Evolutionary conservation across 164 flowering plant species (phyloP), one percentile per base, ranked within the genome.

Genomic region (Magnolia sinica): DNA sequence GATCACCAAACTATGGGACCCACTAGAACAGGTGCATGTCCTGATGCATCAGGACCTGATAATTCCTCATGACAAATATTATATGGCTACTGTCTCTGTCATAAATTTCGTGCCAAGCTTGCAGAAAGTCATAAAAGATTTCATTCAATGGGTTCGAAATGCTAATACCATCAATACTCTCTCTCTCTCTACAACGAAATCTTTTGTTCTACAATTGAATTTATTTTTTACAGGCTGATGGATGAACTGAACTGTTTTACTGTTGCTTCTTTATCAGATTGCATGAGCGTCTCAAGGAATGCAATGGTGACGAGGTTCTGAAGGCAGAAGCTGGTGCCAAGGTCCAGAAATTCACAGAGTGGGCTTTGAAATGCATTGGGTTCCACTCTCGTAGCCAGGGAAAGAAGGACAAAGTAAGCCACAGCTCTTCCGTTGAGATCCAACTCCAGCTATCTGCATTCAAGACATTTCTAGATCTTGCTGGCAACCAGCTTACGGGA

Each of bases 261-360:
- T 74, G 19, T 69, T 71, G 18, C 18, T 23, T 23, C 16, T 27
- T 68, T 64, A 58, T 58, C 85, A 94, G 98, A 91, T 85, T 94
- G 87, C 95, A 87, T 51, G 97, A 94, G 83, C 91, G 98, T 74
- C 92, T 94, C 68, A 92, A 91, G 74, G 98, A 92, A 81, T 94
- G 98, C 83, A 89, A 90, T 79, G 96, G 97, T 9, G 97, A 92
- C 80, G 98, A 94, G 78, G 89, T 90, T 75, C 81, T 94, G 84
- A 94, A 94, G 84, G 97, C 95, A 68, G 98, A 94, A 83, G 96
- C 97, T 81, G 90, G 95, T 81, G 92, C 94, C 71, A 94, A 94
- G 85, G 97, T 92, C 74, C 98, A 94, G 76, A 94, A 94, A 82
- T 94, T 94, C 64, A 92, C 97, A 73, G 98, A 94, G 77, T 94